Percentiles rank a stretch among this genome's conserved stretches.
Conservation (phyloP, 345 rosid genomes). For the Populus ilicifolia region DNA sequence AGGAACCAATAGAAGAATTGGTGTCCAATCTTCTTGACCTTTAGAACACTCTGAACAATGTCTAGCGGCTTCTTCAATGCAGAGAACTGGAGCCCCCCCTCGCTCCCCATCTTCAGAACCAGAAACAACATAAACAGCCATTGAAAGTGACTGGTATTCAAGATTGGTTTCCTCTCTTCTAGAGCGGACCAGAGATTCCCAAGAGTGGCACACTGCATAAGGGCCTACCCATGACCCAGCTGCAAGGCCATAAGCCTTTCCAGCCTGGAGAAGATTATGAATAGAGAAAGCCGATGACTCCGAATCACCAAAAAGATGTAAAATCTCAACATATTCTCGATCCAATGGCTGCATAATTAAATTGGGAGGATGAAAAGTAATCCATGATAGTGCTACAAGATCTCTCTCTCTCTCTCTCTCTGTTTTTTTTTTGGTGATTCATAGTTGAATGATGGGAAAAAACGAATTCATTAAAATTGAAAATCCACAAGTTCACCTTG, state of each 20-base stretch:
- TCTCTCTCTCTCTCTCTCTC: background rate
- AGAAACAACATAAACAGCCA: constrained; percentile 87
- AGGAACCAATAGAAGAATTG: constrained; percentile 84
- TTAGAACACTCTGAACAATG: constrained; percentile 65
- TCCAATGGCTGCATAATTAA: constrained; percentile 54
- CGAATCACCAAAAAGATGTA: constrained; percentile 81
- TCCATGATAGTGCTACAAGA: background rate
- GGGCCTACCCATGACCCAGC: constrained; percentile 99
- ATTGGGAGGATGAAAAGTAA: background rate
- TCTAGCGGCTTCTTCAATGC: constrained; percentile 69
- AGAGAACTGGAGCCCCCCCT: constrained; percentile 94
- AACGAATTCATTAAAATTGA: background rate
- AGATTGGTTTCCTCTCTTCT: constrained; percentile 42
- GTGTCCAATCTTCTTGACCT: constrained; percentile 65
- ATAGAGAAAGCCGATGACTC: constrained; percentile 64
- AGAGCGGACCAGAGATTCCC: constrained; percentile 64
- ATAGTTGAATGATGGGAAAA: background rate
- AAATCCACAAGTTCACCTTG: constrained; percentile 40
- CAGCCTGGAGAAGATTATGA: constrained; percentile 79
- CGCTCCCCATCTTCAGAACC: constrained; percentile 92
- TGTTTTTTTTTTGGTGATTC: background rate
- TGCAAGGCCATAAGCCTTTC: constrained; percentile 78
- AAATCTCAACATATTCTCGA: constrained; percentile 57
- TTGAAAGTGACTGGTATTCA: constrained; percentile 47
- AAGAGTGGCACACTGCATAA: constrained; percentile 84